phyloP scores from a whole-genome alignment of 805 yeast species.

The Dipodascopsis tothii region DNA sequence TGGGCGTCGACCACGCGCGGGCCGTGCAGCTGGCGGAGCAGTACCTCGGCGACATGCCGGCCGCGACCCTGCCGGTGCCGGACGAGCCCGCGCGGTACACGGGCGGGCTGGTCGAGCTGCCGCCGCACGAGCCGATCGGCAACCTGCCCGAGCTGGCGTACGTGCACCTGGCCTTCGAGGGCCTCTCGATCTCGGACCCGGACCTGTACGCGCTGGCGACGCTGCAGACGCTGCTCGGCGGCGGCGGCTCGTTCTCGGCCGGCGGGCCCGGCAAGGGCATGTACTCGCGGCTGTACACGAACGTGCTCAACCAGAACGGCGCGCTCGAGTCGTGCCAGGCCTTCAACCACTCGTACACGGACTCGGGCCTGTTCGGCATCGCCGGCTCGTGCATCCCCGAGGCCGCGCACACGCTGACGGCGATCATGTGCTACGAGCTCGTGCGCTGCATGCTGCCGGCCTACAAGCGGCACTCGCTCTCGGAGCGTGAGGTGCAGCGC shows the following conservation, averaged over 20 bases:
- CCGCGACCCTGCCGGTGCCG: constrained; percentile 22
- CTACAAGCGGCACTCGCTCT: constrained; percentile 31
- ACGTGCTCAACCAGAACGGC: constrained; percentile 84
- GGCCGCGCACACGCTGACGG: constrained; percentile 77
- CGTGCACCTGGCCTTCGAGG: constrained; percentile 81
- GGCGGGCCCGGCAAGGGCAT: constrained; percentile 99
- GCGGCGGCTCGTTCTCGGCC: constrained; percentile 95
- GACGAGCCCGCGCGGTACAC: constrained; percentile 44
- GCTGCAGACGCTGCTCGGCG: constrained; percentile 83
- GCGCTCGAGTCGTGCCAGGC: constrained; percentile 82
- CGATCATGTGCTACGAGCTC: constrained; percentile 63
- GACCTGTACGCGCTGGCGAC: constrained; percentile 88
- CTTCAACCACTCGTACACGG: constrained; percentile 83
- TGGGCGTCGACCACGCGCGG: constrained; percentile 66
- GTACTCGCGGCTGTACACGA: constrained; percentile 89
- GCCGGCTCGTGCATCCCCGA: constrained; percentile 77
- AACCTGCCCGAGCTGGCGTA: constrained; percentile 70
- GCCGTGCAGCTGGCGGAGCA: constrained; percentile 59
- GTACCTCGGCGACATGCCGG: constrained; percentile 57
- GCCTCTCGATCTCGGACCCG: constrained; percentile 70
- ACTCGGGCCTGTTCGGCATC: constrained; percentile 86
- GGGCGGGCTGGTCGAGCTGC: constrained; percentile 38
- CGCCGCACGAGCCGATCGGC: constrained; percentile 17
- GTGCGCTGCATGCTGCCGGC: constrained; percentile 26
- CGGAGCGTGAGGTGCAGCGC: constrained; percentile 66